Base-by-base conservation (phyloP, 2,329 filamentous ascomycete species). In the Aspergillus eucalypticola region DNA sequence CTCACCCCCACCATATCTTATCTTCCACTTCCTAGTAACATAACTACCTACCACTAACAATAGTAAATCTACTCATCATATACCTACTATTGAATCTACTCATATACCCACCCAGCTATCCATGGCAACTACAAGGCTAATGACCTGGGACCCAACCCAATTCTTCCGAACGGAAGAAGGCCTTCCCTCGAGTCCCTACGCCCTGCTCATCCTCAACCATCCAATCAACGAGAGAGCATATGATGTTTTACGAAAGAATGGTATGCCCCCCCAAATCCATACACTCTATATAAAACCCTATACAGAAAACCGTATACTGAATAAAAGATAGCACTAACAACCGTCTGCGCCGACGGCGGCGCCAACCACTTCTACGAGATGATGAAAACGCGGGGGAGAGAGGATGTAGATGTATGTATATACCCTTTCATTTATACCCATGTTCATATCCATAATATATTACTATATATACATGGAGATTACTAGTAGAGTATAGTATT, bases 321-420 rank as follows among this genome's bases (percentile, higher is more conserved):
- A 7, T 3, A 25, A 21, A 38, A 32, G 19, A 59, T 67, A 90
- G 88, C 90, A 55, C 79, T 78, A 21, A 83, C 88, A 62, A 85
- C 84, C 23, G 82, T 98, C 56, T 96, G 92, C 60, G 95, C 92
- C 27, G 95, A 99, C 78, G 95, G 93, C 58, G 95, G 92, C 23
- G 93, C 93, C 49, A 96, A 98, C 71, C 84, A 86, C 39, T 83
- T 97, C 19, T 82, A 84, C 65, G 76, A 86, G 65, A 78, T 82
- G 64, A 76, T 82, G 64, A 70, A 68, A 64, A 63, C 54, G 27
- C 67, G 62, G n/a, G 69, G 65, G 3, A 62, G 61, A 27, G 72
- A 75, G 63, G 66, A 61, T 54, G 71, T 55, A 21, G 67, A 75
- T 64, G 76, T 78, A 74, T 19, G 58, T 32, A 66, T 66, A 51